Base-by-base conservation (phyloP, 352 stramenopile genomes). In the Phytophthora melonis region DNA sequence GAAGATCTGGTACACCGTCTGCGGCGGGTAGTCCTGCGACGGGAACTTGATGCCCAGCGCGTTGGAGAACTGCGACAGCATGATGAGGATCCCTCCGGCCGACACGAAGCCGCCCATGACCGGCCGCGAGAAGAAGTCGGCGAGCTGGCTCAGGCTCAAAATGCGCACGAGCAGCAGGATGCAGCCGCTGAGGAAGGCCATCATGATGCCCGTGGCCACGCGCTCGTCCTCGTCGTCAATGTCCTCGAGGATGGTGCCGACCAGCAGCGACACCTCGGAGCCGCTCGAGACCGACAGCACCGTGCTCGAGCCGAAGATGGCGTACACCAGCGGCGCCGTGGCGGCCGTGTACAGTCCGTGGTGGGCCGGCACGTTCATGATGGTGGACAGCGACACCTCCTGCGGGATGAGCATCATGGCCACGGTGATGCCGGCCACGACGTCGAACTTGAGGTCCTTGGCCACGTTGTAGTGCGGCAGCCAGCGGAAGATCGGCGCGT, bases 71-170 rank as follows among this genome's bases (percentile, higher is more conserved):
- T 98, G 93, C 14, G 89, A 95, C 25, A 95, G 77, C 34, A 88
- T 93, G 81, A 98, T 98, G 54, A 97, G 86, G 25, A 98, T 70
- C 7, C 93, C 90, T 7, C 89, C 92, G 25, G 81, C 93, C 5
- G 88, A 94, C 52, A 95, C 97, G 74, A 98, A 98, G 52, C 93
- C 93, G 11, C 88, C 93, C 72, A 98, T 88, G 57, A 98, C 93
- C 8, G 94, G 90, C 54, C 96, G 89, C 2, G 88, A 94, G 68
- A 98, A 88, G 74, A 98, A 97, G 63, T 93, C 91, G 13, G 90
- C 90, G 47, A 98, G 79, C 45, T 96, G 92, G 34, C 92, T 92
- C 45, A 97, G 72, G 45, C 88, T 82, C 8, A 97, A 66, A 19
- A 97, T 30, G 27, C 93, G 88, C 50, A 97, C 82, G 19, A 88